Evolutionary conservation across 192 early-diverging fungal genomes (phyloP).

Genomic region (Rhizoclosmatium globosum): DNA sequence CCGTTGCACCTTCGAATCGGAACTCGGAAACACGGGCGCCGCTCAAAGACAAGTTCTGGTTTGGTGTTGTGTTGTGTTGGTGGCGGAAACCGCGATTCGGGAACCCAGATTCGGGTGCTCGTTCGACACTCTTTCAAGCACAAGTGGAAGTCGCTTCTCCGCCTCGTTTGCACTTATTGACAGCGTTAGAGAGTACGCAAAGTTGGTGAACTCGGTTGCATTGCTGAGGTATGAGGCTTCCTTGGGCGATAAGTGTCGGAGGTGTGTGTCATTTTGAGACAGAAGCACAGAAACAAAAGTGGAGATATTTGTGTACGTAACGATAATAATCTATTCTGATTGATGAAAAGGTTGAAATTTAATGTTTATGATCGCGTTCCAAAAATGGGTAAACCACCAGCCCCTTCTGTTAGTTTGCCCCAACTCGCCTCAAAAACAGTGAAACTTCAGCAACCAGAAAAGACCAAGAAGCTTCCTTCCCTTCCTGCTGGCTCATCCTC

Average conservation of each 20-base stretch:
- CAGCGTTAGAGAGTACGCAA: conserved; percentile 2
- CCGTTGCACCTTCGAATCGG: not conserved
- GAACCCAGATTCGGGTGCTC: not conserved
- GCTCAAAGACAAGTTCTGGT: not conserved
- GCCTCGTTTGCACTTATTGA: not conserved
- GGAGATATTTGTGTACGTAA: too few relatives aligned
- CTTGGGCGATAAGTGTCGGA: not conserved
- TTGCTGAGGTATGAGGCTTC: conserved; percentile 20
- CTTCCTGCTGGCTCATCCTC: too few relatives aligned
- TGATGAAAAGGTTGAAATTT: too few relatives aligned
- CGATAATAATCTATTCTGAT: too few relatives aligned
- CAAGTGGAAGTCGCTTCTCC: not conserved
- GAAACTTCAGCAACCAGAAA: too few relatives aligned
- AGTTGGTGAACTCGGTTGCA: conserved; percentile 29
- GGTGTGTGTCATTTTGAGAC: too few relatives aligned
- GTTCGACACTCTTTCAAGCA: not conserved
- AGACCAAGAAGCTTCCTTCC: too few relatives aligned
- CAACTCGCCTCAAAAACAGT: too few relatives aligned
- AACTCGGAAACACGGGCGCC: not conserved
- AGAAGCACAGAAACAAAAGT: too few relatives aligned
- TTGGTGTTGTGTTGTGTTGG: not conserved
- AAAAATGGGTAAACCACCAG: too few relatives aligned
- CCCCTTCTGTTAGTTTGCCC: too few relatives aligned
- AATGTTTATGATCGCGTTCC: too few relatives aligned
- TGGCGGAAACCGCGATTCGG: not conserved